Evolutionary conservation across 371 early-diverging fungal genomes (phyloP).

Genomic region (Dentiscutata heterogama): DNA sequence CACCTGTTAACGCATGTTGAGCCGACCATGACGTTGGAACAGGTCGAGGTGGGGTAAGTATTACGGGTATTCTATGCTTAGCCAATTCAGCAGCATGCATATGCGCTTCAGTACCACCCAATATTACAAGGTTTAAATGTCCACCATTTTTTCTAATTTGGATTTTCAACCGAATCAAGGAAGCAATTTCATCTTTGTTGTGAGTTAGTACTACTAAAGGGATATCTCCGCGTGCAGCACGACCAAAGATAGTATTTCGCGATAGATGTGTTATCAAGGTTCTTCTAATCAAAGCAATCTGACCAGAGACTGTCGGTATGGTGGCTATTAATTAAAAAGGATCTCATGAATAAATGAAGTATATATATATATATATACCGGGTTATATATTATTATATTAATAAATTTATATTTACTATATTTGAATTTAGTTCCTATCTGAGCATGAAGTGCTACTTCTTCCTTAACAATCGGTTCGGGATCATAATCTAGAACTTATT

Average conservation of each 20-base stretch:
- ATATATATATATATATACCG: not conserved
- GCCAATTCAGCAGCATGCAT: slow-evolving; percentile 71
- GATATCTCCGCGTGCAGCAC: slow-evolving; percentile 68
- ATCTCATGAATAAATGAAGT: not conserved
- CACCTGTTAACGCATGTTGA: slow-evolving; percentile 72
- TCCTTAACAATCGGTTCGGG: slow-evolving; percentile 65
- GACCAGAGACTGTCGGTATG: slow-evolving; percentile 71
- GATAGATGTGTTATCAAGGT: slow-evolving; percentile 50
- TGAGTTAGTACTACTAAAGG: slow-evolving; percentile 69
- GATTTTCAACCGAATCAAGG: slow-evolving; percentile 68
- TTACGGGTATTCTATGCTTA: slow-evolving; percentile 66
- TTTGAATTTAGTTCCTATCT: slow-evolving; percentile 55
- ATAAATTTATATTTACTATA: slow-evolving; percentile 16
- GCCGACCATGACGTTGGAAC: slow-evolving; percentile 74
- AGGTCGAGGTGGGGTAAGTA: slow-evolving; percentile 74
- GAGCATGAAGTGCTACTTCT: slow-evolving; percentile 72
- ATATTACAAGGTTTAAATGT: slow-evolving; percentile 60
- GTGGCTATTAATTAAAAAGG: not conserved
- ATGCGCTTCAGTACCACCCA: slow-evolving; percentile 81
- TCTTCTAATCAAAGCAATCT: slow-evolving; percentile 71
- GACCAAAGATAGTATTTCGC: slow-evolving; percentile 16
- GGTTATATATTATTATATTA: too few species aligned
- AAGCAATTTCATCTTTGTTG: slow-evolving; percentile 78
- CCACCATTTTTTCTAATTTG: slow-evolving; percentile 48
- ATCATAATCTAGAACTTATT: slow-evolving; percentile 48